These are phyloP conservation scores for Pestalotiopsis sp. DNA, from an alignment of 2,329 filamentous ascomycete genomes.

Conservation along the genomic window DNA sequence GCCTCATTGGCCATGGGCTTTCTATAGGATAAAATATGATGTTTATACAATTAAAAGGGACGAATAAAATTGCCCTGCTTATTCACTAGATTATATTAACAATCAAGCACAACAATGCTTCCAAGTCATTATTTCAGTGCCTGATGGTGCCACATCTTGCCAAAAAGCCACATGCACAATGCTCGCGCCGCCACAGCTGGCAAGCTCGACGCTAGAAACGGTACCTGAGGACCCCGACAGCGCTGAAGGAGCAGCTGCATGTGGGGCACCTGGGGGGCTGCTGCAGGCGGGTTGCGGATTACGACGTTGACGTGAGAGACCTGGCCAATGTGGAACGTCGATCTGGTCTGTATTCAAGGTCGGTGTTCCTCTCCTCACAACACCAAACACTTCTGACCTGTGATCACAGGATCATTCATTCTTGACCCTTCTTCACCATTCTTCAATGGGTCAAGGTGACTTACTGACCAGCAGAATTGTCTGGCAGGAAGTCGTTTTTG, in stretches of 20 bases:
- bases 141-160: too few species aligned
- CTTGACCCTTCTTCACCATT: background rate
- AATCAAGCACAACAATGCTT: background rate
- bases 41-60: too few species aligned
- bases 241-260: background rate
- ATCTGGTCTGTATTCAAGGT: conserved; percentile 1
- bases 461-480: background rate
- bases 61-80: too few species aligned
- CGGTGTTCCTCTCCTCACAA: background rate
- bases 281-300: conserved; percentile 3
- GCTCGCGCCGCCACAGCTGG: background rate
- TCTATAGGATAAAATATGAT: too few species aligned
- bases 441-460: conserved; percentile 5
- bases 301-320: conserved; percentile 9
- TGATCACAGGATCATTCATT: background rate
- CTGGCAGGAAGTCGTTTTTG: background rate
- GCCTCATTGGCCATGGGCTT: too few species aligned
- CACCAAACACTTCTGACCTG: background rate
- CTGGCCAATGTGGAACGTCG: background rate
- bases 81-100: too few species aligned
- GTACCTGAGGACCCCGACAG: background rate
- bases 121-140: background rate
- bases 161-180: background rate
- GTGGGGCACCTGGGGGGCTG: background rate
- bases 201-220: background rate